phyloP scores from a whole-genome alignment of 805 yeast species.

The Brettanomyces anomalus region DNA sequence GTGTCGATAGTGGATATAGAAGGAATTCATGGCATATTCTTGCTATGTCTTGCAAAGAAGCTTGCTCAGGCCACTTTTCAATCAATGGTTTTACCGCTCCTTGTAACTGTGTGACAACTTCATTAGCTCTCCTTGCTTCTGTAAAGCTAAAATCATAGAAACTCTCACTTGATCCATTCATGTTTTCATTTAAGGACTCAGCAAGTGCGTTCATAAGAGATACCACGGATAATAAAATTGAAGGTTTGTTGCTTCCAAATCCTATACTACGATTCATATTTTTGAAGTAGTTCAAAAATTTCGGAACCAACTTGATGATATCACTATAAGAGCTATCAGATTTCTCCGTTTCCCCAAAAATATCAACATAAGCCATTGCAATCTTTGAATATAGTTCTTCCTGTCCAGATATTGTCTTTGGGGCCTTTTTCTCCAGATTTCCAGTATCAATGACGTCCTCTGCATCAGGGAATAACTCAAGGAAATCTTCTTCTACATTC shows the following conservation, averaged over 20 bases:
- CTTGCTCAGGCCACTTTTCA: slow-evolving; percentile 90
- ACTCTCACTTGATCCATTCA: slow-evolving; percentile 17
- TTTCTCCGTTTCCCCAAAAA: slow-evolving; percentile 23
- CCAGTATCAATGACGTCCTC: slow-evolving; percentile 49
- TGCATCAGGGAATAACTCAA: slow-evolving; percentile 76
- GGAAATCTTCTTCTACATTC: slow-evolving; percentile 76
- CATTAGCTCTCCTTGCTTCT: slow-evolving; percentile 56
- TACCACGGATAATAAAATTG: slow-evolving; percentile 29
- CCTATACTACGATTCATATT: slow-evolving; percentile 16
- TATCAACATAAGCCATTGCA: slow-evolving; percentile 38
- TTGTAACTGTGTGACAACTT: slow-evolving; percentile 35
- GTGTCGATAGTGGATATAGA: slow-evolving; percentile 51
- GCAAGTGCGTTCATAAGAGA: slow-evolving; percentile 26
- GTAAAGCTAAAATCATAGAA: slow-evolving; percentile 53
- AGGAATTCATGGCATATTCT: slow-evolving; percentile 61
- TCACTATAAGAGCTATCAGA: slow-evolving; percentile 12
- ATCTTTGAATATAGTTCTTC: slow-evolving; percentile 40
- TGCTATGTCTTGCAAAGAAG: slow-evolving; percentile 63
- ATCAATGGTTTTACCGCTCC: slow-evolving; percentile 39
- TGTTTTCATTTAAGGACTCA: slow-evolving; percentile 17
- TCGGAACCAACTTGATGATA: slow-evolving; percentile 34
- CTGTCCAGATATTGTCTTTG: slow-evolving; percentile 17
- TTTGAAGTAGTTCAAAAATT: slow-evolving; percentile 21
- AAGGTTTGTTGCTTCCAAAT: slow-evolving; percentile 16
- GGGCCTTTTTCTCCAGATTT: slow-evolving; percentile 15